Evolutionary conservation across 768 basidiomycete genomes (phyloP).

Genomic region (Tylopilus intermedius): DNA sequence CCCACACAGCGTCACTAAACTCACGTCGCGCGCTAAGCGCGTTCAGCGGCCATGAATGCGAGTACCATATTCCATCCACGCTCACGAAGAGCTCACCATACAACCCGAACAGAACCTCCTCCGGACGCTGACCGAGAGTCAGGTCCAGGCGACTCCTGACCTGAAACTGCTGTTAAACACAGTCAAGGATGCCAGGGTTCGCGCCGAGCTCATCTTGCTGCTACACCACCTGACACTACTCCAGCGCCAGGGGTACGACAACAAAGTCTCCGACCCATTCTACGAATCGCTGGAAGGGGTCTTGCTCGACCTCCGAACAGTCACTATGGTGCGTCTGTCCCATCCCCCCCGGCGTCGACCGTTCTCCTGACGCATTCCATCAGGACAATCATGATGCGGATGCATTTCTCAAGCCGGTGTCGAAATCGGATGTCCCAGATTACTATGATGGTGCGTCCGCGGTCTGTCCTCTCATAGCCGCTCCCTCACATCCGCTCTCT

Average conservation of each 20-base stretch:
- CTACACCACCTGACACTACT: constrained; percentile 18
- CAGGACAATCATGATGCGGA: constrained; percentile 87
- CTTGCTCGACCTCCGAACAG: constrained; percentile 76
- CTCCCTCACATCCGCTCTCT: constrained; percentile 1
- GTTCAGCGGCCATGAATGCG: constrained; percentile 26
- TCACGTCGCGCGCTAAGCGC: constrained; percentile 27
- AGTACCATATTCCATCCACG: not conserved
- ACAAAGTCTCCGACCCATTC: constrained; percentile 81
- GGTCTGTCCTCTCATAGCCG: not conserved
- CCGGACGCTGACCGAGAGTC: constrained; percentile 77
- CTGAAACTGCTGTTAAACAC: constrained; percentile 76
- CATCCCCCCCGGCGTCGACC: constrained; percentile 19
- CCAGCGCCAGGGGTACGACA: constrained; percentile 50
- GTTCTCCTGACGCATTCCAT: constrained; percentile 24
- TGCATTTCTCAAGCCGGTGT: constrained; percentile 90
- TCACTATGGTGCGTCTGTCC: constrained; percentile 51
- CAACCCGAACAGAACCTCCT: constrained; percentile 67
- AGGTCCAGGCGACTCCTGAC: constrained; percentile 61
- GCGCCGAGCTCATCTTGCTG: constrained; percentile 31
- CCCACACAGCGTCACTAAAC: constrained; percentile 28
- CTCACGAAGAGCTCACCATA: constrained; percentile 1
- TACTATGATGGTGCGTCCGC: constrained; percentile 77
- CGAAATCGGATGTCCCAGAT: constrained; percentile 85
- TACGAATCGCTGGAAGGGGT: constrained; percentile 92
- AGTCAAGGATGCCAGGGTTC: constrained; percentile 84